Conservation (phyloP, 1,284 basidiomycete species). For the Pseudozyma hubeiensis region DNA sequence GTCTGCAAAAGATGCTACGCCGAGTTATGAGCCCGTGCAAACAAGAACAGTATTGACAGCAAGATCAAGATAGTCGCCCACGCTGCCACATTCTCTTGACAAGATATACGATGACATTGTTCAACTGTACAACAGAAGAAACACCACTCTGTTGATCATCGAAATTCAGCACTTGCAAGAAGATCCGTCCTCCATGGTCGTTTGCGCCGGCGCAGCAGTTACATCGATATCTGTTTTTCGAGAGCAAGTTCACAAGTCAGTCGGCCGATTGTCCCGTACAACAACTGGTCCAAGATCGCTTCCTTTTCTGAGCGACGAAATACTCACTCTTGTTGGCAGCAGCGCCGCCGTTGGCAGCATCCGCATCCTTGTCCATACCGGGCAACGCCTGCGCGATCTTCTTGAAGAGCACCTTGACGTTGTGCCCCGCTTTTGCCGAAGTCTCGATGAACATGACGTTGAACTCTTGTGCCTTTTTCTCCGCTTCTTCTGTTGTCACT, state of each 20-base stretch:
- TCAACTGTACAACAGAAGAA: too few relatives aligned
- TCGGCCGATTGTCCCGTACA: too few relatives aligned
- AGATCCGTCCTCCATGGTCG: slow-evolving; percentile 56
- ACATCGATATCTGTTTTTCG: slow-evolving; percentile 51
- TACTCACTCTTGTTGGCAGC: slow-evolving; percentile 51
- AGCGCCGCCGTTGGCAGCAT: slow-evolving; percentile 71
- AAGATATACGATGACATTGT: too few relatives aligned
- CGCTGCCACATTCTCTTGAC: too few relatives aligned
- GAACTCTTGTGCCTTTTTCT: slow-evolving; percentile 89
- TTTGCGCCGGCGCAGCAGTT: slow-evolving; percentile 50
- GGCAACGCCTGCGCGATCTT: slow-evolving; percentile 99
- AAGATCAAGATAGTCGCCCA: too few relatives aligned
- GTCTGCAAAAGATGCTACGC: too few relatives aligned
- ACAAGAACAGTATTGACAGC: too few relatives aligned
- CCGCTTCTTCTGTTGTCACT: slow-evolving; percentile 98
- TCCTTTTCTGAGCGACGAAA: too few relatives aligned
- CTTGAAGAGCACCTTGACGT: slow-evolving; percentile 98
- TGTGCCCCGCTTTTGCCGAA: slow-evolving; percentile 98
- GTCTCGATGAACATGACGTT: slow-evolving; percentile 99
- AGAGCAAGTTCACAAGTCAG: not conserved
- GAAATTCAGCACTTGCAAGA: slow-evolving; percentile 50
- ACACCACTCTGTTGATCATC: too few relatives aligned
- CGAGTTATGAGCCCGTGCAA: not conserved
- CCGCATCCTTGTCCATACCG: slow-evolving; percentile 86
- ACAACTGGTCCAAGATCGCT: too few relatives aligned